Base-by-base conservation (phyloP, 202 grass and related monocot genomes). In the Bolboschoenoplectus hybrid region DNA sequence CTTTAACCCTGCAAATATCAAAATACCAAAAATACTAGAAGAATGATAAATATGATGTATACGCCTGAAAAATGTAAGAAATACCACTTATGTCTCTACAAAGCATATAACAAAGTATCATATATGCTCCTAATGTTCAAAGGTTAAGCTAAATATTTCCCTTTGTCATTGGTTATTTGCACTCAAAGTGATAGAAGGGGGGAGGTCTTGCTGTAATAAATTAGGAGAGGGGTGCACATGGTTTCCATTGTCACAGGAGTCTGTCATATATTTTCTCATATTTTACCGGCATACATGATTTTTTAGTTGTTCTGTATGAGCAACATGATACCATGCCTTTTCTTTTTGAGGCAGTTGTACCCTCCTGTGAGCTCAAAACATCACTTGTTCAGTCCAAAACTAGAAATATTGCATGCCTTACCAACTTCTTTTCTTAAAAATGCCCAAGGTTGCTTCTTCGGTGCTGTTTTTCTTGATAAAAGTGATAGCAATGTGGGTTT, bases 101-200 rank as follows among this genome's bases (percentile, higher is more conserved):
- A 49, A 75, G 1, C 71, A 51, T 57, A 57, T 9, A n/a, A 47
- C 26, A 74, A 56, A 14, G 9, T 78, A 56, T 39, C 51, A 79
- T 39, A 79, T 57, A 11, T 58, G 35, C 50, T 57, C 74, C 34
- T 57, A 17, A 17, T 39, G 34, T 79, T 75, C 19, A 75, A 6
- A 13, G 53, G 47, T 47, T 35, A n/a, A 75, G 20, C 47, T 49
- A 75, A 20, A 75, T 75, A 75, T 45, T 69, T 47, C 43, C 72
- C 72, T 74, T 74, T 19, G 9, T 75, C 49, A 53, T 47, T 75
- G 47, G 52, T 79, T 79, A 79, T 71, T 71, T 71, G 13, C 39
- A 56, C 50, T 56, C 26, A 32, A 35, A 56, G 5, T 56, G 8
- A 56, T 19, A 39, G 19, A 56, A 53, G 26, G 47, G 47, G 26